These are phyloP conservation scores for Schoenoplectus triqueter DNA, from an alignment of 202 grass and related monocot genomes.

Conservation along the genomic window DNA sequence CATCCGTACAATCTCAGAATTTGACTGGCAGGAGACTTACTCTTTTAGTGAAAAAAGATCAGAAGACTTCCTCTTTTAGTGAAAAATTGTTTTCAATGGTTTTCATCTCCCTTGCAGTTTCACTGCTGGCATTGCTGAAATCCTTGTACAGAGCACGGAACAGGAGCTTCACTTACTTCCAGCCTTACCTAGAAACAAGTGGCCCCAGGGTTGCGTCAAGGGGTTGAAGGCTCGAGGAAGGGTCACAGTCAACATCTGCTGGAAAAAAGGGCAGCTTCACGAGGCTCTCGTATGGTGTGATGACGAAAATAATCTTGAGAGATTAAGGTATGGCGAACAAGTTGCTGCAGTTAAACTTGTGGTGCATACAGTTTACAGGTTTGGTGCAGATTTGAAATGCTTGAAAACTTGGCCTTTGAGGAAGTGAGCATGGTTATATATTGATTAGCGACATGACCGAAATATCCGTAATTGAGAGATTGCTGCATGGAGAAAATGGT, in stretches of 20 bases:
- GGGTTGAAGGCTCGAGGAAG: slow-evolving; percentile 79
- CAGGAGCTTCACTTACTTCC: too few species aligned
- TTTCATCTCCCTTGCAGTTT: slow-evolving; percentile 56
- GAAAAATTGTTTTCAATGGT: too few species aligned
- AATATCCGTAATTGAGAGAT: neutral
- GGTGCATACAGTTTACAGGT: slow-evolving; percentile 53
- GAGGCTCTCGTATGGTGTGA: slow-evolving; percentile 71
- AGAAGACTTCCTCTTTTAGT: too few species aligned
- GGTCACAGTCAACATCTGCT: slow-evolving; percentile 70
- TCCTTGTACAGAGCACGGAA: neutral
- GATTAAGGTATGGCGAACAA: slow-evolving; percentile 48
- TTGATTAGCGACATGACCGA: neutral
- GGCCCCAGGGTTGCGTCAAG: slow-evolving; percentile 72
- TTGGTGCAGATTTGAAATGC: slow-evolving; percentile 45
- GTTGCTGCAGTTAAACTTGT: slow-evolving; percentile 35
- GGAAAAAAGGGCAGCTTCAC: slow-evolving; percentile 74
- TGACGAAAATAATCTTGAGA: slow-evolving; percentile 45
- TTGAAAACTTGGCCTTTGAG: slow-evolving; percentile 44
- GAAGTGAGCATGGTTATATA: slow-evolving; percentile 2
- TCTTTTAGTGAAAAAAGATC: too few species aligned
- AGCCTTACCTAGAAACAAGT: slow-evolving; percentile 62
- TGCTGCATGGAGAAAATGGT: neutral
- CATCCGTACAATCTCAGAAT: neutral
- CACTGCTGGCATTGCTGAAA: slow-evolving; percentile 77
- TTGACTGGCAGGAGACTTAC: neutral